Base-by-base conservation (phyloP, 2,329 filamentous ascomycete species). In the Ilyonectria sp. region DNA sequence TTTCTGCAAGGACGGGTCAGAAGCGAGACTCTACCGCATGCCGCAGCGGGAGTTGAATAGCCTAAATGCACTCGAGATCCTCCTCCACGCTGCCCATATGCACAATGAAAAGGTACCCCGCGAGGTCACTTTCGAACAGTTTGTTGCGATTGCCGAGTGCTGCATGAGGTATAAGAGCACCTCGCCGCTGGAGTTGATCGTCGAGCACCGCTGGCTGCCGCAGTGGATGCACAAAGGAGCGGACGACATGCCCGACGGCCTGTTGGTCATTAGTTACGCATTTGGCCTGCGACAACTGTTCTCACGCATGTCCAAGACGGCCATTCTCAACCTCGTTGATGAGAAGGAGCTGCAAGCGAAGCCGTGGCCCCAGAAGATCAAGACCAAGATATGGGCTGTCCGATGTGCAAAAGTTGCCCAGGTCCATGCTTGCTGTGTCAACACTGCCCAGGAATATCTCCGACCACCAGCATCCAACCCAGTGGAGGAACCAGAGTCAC, bases 81-180 rank as follows among this genome's bases (percentile, higher is more conserved):
- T 89, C 1, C 76, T 89, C 2, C 82, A 87, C 63, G 87, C 86
- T 2, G 86, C 86, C 1, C 86, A 88, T 69, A 81, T 85, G 79
- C 86, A 86, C 63, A 82, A 81, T 52, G 79, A 83, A 7, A 77
- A 79, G 60, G 77, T 88, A 5, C 86, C 86, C 0, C 79, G 82
- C 7, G 80, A 84, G 7, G 79, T 88, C 6, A 77, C 76, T 1
- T 88, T 87, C 64, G 79, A 82, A 23, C 80, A 83, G 53, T 87
- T 89, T 65, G 84, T 87, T 10, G 85, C 85, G 26, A 82, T 89
- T 58, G 85, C 86, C 0, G 83, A 87, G 64, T 84, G 82, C 19
- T 87, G 81, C 55, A 77, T 86, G 69, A 80, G 81, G 35, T 88
- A 88, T 69, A 84, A 81, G 60, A 85, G 86, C 75, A 88, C 86